Conservation (phyloP, 2,329 filamentous ascomycete genomes). For the Coniella vitis region DNA sequence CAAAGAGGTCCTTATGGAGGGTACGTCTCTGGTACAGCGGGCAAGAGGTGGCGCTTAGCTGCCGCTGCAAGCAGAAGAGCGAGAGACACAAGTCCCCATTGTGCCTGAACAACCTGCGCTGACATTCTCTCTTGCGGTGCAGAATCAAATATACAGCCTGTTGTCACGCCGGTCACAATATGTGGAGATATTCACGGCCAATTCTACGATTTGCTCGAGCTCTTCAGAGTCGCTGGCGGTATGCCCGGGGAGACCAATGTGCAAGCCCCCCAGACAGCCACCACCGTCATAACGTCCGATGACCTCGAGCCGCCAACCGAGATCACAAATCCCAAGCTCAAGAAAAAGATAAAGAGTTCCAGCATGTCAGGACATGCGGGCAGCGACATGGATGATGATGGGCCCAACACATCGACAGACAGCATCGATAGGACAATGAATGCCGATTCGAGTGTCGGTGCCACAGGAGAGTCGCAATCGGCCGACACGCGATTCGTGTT, state of each 20-base stretch:
- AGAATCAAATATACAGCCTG: slow-evolving; percentile 99
- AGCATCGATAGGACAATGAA: slow-evolving; percentile 34
- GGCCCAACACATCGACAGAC: slow-evolving; percentile 40
- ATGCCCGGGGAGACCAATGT: slow-evolving; percentile 81
- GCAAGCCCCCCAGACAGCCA: slow-evolving; percentile 60
- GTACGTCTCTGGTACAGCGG: slow-evolving; percentile 37
- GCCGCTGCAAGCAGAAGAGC: neutral
- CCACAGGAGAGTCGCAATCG: slow-evolving; percentile 35
- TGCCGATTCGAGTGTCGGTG: slow-evolving; percentile 27
- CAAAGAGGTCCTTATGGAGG: slow-evolving; percentile 98
- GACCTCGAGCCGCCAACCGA: slow-evolving; percentile 86
- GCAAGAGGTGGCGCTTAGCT: neutral
- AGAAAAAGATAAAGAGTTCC: slow-evolving; percentile 72
- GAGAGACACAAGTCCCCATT: too few relatives aligned
- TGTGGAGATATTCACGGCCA: slow-evolving; percentile 98
- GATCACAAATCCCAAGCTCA: slow-evolving; percentile 81
- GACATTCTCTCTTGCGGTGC: slow-evolving; percentile 1
- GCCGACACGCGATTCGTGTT: slow-evolving; percentile 53
- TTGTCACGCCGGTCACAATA: slow-evolving; percentile 90
- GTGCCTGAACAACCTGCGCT: neutral
- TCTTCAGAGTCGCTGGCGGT: slow-evolving; percentile 92
- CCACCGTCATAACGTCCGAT: slow-evolving; percentile 76
- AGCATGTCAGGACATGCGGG: slow-evolving; percentile 29
- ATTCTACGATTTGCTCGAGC: slow-evolving; percentile 94
- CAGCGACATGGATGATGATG: slow-evolving; percentile 42